Evolutionary conservation across 305 asterid genomes (phyloP).

Genomic region (Salvia sclarea): DNA sequence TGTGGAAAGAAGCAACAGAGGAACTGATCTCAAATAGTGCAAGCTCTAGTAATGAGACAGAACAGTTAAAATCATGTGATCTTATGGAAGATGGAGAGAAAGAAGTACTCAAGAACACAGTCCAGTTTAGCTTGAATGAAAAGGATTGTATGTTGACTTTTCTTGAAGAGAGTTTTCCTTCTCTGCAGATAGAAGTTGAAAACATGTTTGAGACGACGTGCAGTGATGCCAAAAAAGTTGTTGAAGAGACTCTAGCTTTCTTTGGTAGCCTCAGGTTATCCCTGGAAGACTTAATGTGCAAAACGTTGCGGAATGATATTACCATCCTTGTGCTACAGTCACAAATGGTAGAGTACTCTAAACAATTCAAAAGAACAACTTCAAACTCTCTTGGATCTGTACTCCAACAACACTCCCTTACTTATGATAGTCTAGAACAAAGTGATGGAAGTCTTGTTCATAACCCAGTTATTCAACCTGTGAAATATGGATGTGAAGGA

Average conservation of each 20-base stretch:
- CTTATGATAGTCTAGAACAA: slow-evolving; percentile 32
- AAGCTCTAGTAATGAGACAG: slow-evolving; percentile 52
- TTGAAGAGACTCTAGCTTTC: slow-evolving; percentile 45
- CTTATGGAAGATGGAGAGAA: slow-evolving; percentile 40
- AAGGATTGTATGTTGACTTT: slow-evolving; percentile 41
- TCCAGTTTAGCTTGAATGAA: slow-evolving; percentile 43
- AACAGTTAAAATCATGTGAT: slow-evolving; percentile 47
- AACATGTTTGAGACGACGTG: slow-evolving; percentile 42
- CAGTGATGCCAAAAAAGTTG: slow-evolving; percentile 48
- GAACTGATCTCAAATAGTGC: slow-evolving; percentile 51
- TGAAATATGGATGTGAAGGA: slow-evolving; percentile 35
- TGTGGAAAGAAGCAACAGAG: slow-evolving; percentile 60
- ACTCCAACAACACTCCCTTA: slow-evolving; percentile 34
- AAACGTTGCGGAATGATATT: slow-evolving; percentile 49
- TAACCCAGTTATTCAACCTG: slow-evolving; percentile 31
- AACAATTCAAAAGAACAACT: slow-evolving; percentile 30
- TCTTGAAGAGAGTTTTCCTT: slow-evolving; percentile 57
- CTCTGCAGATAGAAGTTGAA: slow-evolving; percentile 55
- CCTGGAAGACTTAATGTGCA: slow-evolving; percentile 50
- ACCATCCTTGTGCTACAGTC: slow-evolving; percentile 49
- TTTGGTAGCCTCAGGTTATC: slow-evolving; percentile 52
- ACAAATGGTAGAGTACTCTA: slow-evolving; percentile 42
- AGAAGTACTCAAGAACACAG: slow-evolving; percentile 44
- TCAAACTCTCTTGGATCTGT: slow-evolving; percentile 32
- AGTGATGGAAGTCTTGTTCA: slow-evolving; percentile 21